Evolutionary conservation across 371 early-diverging fungal species (phyloP), one percentile per base, ranked within the genome.

Genomic region (Batrachochytrium dendrobatidis): DNA sequence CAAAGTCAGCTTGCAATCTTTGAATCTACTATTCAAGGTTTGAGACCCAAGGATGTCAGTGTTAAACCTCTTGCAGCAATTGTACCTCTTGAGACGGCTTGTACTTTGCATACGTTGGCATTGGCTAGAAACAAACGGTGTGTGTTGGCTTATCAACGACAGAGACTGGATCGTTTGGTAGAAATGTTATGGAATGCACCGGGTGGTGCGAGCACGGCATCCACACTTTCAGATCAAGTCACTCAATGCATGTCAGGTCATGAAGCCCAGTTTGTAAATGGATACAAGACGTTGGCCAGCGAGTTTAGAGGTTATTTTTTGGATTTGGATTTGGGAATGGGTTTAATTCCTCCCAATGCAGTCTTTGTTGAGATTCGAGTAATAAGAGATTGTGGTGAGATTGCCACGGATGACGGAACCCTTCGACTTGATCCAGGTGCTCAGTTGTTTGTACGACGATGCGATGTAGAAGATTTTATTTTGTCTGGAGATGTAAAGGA

Each of bases 391-490:
- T 86, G 88, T 55, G 95, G 95, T 28, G 88, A 90, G 67, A 86
- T 94, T 39, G 79, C 83, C 48, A 89, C 92, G 0, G 92, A 92
- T 60, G 84, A 75, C 54, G 95, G 95, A 4, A 67, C 77, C 1
- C 67, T 89, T 52, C 77, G 79, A 51, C 71, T 95, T 46, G 77
- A 80, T 33, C 82, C 82, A 49, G 86, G 86, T 32, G 86, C 85
- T 29, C 92, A 91, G 69, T 88, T 86, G 55, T 93, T 86, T 64
- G 78, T 94, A 51, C 74, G 84, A 44, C 76, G 94, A 34, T 77
- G 90, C 0, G 95, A 94, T 69, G 90, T 93, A 1, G 94, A 95
- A 72, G 76, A 84, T 3, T 74, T 95, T 53, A 90, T 95, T 57
- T 83, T 80, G 6, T 86, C 85, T 25, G 95, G 95, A 10, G 67